Evolutionary conservation across 805 yeast genomes (phyloP).

Genomic region (Wickerhamiella vanderwaltii): DNA sequence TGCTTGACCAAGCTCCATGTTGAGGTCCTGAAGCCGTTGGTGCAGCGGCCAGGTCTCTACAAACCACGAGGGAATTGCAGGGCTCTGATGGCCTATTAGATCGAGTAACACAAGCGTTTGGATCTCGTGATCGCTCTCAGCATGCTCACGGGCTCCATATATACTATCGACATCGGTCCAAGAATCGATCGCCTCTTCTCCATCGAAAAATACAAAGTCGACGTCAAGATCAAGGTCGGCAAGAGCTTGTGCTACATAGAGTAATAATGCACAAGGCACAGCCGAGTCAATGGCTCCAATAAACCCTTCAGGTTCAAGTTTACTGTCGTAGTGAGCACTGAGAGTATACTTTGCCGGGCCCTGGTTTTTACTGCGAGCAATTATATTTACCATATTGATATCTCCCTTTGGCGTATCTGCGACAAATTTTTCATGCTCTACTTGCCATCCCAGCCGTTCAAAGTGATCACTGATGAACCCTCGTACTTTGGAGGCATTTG

Average conservation of each 20-base stretch:
- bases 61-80: slow-evolving; percentile 35
- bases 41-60: slow-evolving; percentile 32
- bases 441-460: slow-evolving; percentile 22
- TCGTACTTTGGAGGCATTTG: slow-evolving; percentile 15
- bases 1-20: slow-evolving; percentile 21
- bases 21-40: slow-evolving; percentile 29
- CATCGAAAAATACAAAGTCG: slow-evolving; percentile 44
- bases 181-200: slow-evolving; percentile 46
- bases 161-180: slow-evolving; percentile 44
- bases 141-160: slow-evolving; percentile 44
- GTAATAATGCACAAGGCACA: slow-evolving; percentile 41
- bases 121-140: slow-evolving; percentile 29
- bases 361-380: slow-evolving; percentile 20
- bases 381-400: slow-evolving; percentile 26
- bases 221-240: slow-evolving; percentile 23
- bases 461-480: slow-evolving; percentile 25
- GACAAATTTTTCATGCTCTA: slow-evolving; percentile 24
- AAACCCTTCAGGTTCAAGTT: slow-evolving; percentile 39
- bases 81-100: slow-evolving; percentile 34
- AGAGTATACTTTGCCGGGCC: slow-evolving; percentile 18
- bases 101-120: slow-evolving; percentile 37
- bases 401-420: slow-evolving; percentile 31
- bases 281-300: slow-evolving; percentile 52
- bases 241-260: slow-evolving; percentile 32
- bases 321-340: slow-evolving; percentile 48